These are phyloP conservation scores for Coemansia sp. DNA, from an alignment of 371 early-diverging fungal species.

Conservation along the genomic window DNA sequence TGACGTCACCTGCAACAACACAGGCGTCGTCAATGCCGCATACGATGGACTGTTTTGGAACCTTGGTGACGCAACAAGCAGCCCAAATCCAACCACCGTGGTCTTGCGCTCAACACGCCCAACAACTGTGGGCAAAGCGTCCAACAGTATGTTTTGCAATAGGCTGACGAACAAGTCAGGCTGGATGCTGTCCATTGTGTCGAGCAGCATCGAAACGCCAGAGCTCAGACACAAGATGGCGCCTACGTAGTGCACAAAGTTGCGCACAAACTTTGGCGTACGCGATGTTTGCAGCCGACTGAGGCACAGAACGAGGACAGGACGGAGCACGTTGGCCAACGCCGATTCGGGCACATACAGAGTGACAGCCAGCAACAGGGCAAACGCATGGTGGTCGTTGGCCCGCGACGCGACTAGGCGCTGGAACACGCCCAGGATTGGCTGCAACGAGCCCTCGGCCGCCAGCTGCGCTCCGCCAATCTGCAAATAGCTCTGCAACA, in stretches of 20 bases:
- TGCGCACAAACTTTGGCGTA: conserved; percentile 73
- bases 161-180: conserved; percentile 73
- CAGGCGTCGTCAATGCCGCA: conserved; percentile 16
- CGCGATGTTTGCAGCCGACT: conserved; percentile 72
- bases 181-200: conserved; percentile 76
- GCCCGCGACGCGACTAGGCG: conserved; percentile 82
- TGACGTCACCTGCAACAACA: conserved; percentile 38
- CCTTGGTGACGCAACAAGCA: conserved; percentile 27
- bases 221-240: conserved; percentile 66
- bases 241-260: conserved; percentile 71
- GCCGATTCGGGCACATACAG: conserved; percentile 25
- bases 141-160: conserved; percentile 65
- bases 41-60: conserved; percentile 26
- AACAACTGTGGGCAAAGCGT: conserved; percentile 64
- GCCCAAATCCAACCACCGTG: conserved; percentile 59
- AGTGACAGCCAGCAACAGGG: conserved; percentile 68
- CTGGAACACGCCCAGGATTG: conserved; percentile 92
- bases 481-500: conserved; percentile 80
- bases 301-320: conserved; percentile 73
- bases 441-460: conserved; percentile 65
- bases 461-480: conserved; percentile 65
- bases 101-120: conserved; percentile 72
- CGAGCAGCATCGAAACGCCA: conserved; percentile 56
- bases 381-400: conserved; percentile 84
- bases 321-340: conserved; percentile 68